Percentiles rank a stretch among this genome's conserved stretches.
These are phyloP conservation scores for Santalum album DNA, from an alignment of 164 flowering plant species.

Conservation along the genomic window DNA sequence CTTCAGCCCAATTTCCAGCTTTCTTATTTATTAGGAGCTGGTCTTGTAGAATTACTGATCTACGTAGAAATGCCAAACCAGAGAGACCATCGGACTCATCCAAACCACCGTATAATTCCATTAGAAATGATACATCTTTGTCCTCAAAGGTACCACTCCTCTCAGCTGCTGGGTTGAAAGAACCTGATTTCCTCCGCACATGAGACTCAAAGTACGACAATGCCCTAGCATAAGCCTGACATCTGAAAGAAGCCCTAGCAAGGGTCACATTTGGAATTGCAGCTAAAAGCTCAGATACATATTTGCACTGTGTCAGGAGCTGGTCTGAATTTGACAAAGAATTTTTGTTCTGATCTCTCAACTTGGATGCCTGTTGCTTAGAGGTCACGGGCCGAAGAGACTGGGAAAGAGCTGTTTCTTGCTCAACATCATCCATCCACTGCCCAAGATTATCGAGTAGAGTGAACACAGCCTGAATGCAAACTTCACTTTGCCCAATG, in stretches of 20 bases:
- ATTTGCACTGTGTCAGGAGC: slow-evolving; percentile 59
- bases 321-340: slow-evolving; percentile 31
- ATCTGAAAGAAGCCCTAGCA: slow-evolving; percentile 81
- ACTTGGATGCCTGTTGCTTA: slow-evolving; percentile 45
- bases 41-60: slow-evolving; percentile 71
- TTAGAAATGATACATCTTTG: slow-evolving; percentile 78
- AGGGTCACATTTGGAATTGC: slow-evolving; percentile 89
- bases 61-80: slow-evolving; percentile 81
- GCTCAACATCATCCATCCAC: slow-evolving; percentile 94
- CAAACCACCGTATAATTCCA: slow-evolving; percentile 89
- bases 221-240: slow-evolving; percentile 97
- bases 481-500: slow-evolving; percentile 88
- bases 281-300: slow-evolving; percentile 75
- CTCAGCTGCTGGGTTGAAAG: slow-evolving; percentile 94
- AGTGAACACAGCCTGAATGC: slow-evolving; percentile 93
- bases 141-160: slow-evolving; percentile 85
- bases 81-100: slow-evolving; percentile 98
- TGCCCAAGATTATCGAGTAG: slow-evolving; percentile 99
- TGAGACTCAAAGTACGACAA: slow-evolving; percentile 88
- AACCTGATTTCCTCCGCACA: slow-evolving; percentile 76
- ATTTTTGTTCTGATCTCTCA: slow-evolving; percentile 25
- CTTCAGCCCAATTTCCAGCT: slow-evolving; percentile 98
- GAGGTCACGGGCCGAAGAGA: slow-evolving; percentile 40
- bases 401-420: slow-evolving; percentile 77
- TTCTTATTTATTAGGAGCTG: slow-evolving; percentile 79